Base-by-base conservation (phyloP, 345 rosid species). In the Leavenworthia alabamica region DNA sequence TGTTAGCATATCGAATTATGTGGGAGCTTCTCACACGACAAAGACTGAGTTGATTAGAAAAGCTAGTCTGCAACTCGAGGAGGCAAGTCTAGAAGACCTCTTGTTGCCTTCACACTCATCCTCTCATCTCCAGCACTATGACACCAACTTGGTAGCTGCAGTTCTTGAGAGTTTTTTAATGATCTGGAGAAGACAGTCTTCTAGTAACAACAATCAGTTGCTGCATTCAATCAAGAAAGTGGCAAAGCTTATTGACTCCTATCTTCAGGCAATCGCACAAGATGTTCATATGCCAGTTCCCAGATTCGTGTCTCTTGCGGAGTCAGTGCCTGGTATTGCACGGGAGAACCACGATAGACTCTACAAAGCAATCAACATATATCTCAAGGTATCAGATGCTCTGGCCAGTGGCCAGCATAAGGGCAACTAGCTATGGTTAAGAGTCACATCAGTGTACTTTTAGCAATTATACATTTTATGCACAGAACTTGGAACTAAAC, bases 361-460 rank as follows among this genome's bases (percentile, higher is more conserved):
- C 51, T 94, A 90, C 83, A 84, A 80, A 73, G 94, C 90, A 23
- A 84, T 94, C 68, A 86, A 86, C 78, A 84, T 70, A 51, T 90
- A 78, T 77, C 90, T 94, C 60, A 88, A 90, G 96, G 99, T 86
- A 77, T 33, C 36, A 35, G 20, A 43, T 11, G 47, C 42, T 63
- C 17, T 49, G 36, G 26, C 48, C 39, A 40, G 16, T 49, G 36
- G 26, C 48, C 39, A 40, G 16, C 11, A 40, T 4, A 41, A 64
- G 8, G 12, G 11, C 33, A 10, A 61, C 20, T 41, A 37, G 29
- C 22, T 45, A 29, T 52, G 22, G 23, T 56, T 73, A 33, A 61
- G 26, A 41, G 44, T 19, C 71, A 37, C 52, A 35, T 22, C 27
- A 46, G 41, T 47, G 22, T 31, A 23, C 33, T 35, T 44, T 43